These are phyloP conservation scores for Mucor velutinosus DNA, from an alignment of 371 early-diverging fungal genomes.

Conservation along the genomic window DNA sequence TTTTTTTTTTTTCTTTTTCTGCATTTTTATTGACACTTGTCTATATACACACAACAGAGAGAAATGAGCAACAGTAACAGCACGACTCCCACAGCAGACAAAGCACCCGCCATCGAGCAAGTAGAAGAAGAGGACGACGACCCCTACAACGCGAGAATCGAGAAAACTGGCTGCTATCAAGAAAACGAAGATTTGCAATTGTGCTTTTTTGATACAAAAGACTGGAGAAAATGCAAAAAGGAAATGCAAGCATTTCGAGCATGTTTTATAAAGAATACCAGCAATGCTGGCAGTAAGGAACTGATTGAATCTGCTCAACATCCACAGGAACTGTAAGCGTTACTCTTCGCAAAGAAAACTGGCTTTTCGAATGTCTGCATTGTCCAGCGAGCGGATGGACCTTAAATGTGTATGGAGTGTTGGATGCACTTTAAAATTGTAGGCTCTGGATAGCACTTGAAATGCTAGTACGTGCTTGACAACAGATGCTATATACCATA, in stretches of 20 bases:
- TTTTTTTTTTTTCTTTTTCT: background rate
- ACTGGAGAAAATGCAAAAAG: conserved; percentile 75
- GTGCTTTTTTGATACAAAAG: conserved; percentile 76
- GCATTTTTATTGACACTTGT: no score
- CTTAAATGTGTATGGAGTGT: conserved; percentile 28
- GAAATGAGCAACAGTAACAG: background rate
- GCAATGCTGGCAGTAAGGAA: conserved; percentile 51
- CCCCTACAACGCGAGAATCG: conserved; percentile 66
- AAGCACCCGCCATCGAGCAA: background rate
- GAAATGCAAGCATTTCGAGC: conserved; percentile 74
- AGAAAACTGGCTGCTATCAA: conserved; percentile 69
- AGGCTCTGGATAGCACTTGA: conserved; percentile 56
- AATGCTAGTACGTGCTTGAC: conserved; percentile 67
- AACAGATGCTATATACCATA: conserved; percentile 48
- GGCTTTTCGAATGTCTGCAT: conserved; percentile 43
- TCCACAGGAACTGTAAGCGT: background rate
- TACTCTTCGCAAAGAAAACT: conserved; percentile 44
- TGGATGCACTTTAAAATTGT: conserved; percentile 41
- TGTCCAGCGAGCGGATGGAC: conserved; percentile 37
- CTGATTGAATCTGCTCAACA: conserved; percentile 31
- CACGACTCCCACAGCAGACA: background rate
- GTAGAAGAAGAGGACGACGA: conserved; percentile 55
- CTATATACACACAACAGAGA: background rate
- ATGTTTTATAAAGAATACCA: conserved; percentile 66
- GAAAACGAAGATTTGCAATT: conserved; percentile 77